Evolutionary conservation across 352 stramenopile genomes (phyloP), one percentile per base, ranked within the genome.

Genomic region (Phytophthora meadii): DNA sequence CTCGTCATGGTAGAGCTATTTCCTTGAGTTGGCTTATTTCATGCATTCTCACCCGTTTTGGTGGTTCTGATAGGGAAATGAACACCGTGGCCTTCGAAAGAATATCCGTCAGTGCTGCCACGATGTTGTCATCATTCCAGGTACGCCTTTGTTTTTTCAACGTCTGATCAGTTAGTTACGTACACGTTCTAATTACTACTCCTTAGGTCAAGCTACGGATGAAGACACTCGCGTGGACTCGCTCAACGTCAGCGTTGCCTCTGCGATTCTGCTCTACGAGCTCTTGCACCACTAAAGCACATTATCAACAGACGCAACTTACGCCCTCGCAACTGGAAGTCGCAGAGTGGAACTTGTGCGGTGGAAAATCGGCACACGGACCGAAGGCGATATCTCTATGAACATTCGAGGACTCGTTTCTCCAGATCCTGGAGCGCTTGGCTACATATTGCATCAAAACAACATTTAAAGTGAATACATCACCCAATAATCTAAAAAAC

Each of bases 231-330:
- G 62, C 28, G 87, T 94, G 5, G 84, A 94, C 68, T 94, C 87
- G 12, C 79, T 94, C 17, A 94, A 94, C 61, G 82, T 94, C 24
- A 93, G 83, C 24, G 87, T 92, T 10, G 87, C 87, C 1, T 76
- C 87, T 2, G 87, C 81, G 9, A 88, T 94, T 50, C 73, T 94
- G 28, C 70, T 94, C 30, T 93, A 94, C 51, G 80, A 93, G 58
- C 73, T 90, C 12, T 70, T 93, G n/a, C 81, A 89, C 28, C 80
- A 86, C 56, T 90, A 87, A 58, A 40, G 24, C 47, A 34, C 17
- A 3, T 52, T 51, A 27, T 44, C 47, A 51, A 37, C 59, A 41
- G 47, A 53, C 42, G 32, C 30, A 14, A 36, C 30, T 10, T 36
- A 60, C 45, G 36, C 30, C 27, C 49, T 68, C 17, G 54, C 32